Percentiles rank a stretch among this genome's conserved stretches.
These are phyloP conservation scores for Xylariaceae sp. DNA, from an alignment of 2,329 filamentous ascomycete genomes.

Conservation along the genomic window DNA sequence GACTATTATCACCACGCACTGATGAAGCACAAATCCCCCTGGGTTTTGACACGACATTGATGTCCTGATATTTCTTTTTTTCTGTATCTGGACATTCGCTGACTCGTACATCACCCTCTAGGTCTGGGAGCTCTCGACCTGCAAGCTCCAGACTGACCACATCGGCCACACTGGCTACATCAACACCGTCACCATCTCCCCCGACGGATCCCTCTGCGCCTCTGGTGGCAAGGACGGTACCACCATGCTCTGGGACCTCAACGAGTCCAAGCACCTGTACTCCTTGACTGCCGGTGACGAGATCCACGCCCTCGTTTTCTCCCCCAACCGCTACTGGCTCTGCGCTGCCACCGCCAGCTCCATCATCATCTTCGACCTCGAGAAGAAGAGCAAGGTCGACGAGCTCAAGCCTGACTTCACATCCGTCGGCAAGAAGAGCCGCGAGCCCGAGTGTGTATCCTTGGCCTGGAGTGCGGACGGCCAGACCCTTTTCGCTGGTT, in stretches of 20 bases:
- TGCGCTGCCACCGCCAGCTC: conserved; percentile 94
- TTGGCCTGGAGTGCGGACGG: conserved; percentile 97
- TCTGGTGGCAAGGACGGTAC: conserved; percentile 99
- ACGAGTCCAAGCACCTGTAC: conserved; percentile 99
- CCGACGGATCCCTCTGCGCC: conserved; percentile 97
- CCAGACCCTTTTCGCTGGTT: conserved; percentile 98
- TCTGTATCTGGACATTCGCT: conserved; percentile 17
- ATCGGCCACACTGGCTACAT: conserved; percentile 99
- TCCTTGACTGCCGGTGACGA: conserved; percentile 98
- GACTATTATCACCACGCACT: conserved; percentile 92
- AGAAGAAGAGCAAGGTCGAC: conserved; percentile 99
- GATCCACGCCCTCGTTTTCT: conserved; percentile 99
- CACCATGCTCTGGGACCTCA: conserved; percentile 99
- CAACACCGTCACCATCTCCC: conserved; percentile 99
- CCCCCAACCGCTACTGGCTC: conserved; percentile 99
- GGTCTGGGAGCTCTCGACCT: conserved; percentile 99
- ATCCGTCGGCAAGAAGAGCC: conserved; percentile 96
- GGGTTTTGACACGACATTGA: neutral
- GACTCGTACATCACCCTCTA: conserved; percentile 37
- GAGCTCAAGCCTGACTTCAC: conserved; percentile 99
- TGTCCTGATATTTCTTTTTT: neutral
- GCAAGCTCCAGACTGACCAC: conserved; percentile 99
- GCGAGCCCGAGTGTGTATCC: conserved; percentile 95
- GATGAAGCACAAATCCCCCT: conserved; percentile 44
- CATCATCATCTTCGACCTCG: conserved; percentile 99